Conservation (phyloP, 2,329 filamentous ascomycete genomes). For the Colletotrichum camelliae region DNA sequence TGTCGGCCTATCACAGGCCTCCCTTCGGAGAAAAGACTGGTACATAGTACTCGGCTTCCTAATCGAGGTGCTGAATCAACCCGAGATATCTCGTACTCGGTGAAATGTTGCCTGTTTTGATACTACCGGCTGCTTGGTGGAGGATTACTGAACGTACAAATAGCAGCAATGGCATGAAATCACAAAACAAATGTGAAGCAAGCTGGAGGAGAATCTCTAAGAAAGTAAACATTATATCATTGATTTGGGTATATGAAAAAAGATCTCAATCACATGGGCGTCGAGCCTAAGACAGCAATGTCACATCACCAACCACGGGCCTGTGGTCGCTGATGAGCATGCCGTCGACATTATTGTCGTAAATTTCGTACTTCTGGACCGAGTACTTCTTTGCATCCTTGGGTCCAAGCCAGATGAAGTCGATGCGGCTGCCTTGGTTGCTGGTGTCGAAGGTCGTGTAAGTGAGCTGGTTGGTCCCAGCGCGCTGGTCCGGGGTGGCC, state of each 20-base stretch:
- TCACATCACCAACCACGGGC: constrained; percentile 67
- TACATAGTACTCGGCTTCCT: background rate
- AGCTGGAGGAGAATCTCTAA: background rate
- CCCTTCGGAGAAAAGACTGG: background rate
- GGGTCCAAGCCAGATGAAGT: constrained; percentile 65
- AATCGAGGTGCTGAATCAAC: background rate
- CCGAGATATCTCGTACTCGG: background rate
- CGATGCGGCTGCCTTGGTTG: constrained; percentile 59
- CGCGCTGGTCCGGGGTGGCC: constrained; percentile 17
- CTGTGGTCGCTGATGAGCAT: constrained; percentile 70
- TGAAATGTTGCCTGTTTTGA: background rate
- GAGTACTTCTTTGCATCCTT: constrained; percentile 37
- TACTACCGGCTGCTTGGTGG: background rate
- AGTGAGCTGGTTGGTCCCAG: constrained; percentile 48
- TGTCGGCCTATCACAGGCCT: background rate
- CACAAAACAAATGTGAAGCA: background rate
- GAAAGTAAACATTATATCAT: background rate
- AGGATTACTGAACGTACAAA: background rate
- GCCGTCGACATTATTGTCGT: constrained; percentile 52
- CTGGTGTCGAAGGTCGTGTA: constrained; percentile 66
- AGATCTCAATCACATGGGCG: background rate
- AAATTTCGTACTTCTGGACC: constrained; percentile 60
- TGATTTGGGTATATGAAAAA: background rate
- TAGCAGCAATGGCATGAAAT: background rate
- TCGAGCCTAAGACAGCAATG: background rate